phyloP scores from a whole-genome alignment of 2,329 filamentous ascomycete species.

The Diaporthe humulicola region DNA sequence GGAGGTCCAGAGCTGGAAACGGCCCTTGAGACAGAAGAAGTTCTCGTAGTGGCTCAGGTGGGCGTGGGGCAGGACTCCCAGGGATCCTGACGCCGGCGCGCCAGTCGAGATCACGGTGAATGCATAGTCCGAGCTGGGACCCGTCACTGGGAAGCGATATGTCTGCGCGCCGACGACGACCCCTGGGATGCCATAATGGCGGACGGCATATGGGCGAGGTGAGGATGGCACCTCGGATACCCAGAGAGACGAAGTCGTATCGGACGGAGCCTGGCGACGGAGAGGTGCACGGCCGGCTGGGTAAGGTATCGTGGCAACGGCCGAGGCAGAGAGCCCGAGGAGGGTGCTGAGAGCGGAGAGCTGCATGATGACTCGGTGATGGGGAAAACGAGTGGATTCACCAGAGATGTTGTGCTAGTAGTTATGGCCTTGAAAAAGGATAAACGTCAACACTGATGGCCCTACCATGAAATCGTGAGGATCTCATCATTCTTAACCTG shows the following conservation, averaged over 20 bases:
- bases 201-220: slow-evolving; percentile 31
- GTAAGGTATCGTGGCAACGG: neutral
- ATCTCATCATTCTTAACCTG: neutral
- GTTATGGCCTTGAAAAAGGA: neutral
- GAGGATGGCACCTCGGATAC: slow-evolving; percentile 29
- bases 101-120: slow-evolving; percentile 61
- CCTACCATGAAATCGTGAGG: neutral
- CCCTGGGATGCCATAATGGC: slow-evolving; percentile 29
- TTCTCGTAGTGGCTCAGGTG: slow-evolving; percentile 60
- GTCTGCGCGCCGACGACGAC: slow-evolving; percentile 10
- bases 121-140: slow-evolving; percentile 57
- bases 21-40: slow-evolving; percentile 60
- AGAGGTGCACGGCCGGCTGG: slow-evolving; percentile 15
- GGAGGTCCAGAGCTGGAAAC: slow-evolving; percentile 60
- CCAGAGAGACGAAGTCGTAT: slow-evolving; percentile 27
- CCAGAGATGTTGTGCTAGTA: neutral
- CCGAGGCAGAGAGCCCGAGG: slow-evolving; percentile 22
- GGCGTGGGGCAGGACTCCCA: slow-evolving; percentile 59
- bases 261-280: slow-evolving; percentile 6
- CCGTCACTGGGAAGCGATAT: slow-evolving; percentile 51
- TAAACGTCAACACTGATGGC: neutral
- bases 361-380: slow-evolving; percentile 11
- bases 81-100: slow-evolving; percentile 50
- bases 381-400: neutral
- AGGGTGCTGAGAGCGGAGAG: slow-evolving; percentile 28